phyloP scores from a whole-genome alignment of 2,329 filamentous ascomycete genomes.

The Alternaria sp. region DNA sequence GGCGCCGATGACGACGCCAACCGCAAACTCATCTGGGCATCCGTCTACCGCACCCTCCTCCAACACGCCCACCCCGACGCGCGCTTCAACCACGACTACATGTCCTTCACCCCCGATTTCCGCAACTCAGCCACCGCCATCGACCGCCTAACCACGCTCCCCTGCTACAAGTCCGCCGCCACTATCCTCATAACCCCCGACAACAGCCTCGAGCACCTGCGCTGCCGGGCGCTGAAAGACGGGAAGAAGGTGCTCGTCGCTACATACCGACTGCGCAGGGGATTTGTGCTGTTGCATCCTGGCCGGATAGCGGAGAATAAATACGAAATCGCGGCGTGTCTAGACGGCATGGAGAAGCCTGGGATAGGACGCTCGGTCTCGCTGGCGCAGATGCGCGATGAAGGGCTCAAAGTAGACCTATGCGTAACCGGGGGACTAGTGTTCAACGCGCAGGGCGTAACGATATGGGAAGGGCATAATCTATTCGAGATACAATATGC shows the following conservation, averaged over 20 bases:
- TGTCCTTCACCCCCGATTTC: constrained; percentile 54
- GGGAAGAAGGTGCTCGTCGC: constrained; percentile 52
- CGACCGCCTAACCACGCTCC: constrained; percentile 37
- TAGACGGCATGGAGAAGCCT: constrained; percentile 54
- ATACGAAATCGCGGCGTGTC: constrained; percentile 44
- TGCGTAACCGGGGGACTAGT: constrained; percentile 52
- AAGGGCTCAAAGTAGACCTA: constrained; percentile 40
- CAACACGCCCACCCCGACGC: constrained; percentile 53
- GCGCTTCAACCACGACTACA: constrained; percentile 53
- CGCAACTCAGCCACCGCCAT: constrained; percentile 45
- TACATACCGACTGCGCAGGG: constrained; percentile 51
- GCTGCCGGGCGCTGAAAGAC: constrained; percentile 47
- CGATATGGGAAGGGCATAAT: constrained; percentile 51
- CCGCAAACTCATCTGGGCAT: constrained; percentile 30
- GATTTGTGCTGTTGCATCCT: constrained; percentile 53
- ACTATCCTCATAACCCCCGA: constrained; percentile 53
- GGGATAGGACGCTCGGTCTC: constrained; percentile 44
- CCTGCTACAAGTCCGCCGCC: constrained; percentile 39
- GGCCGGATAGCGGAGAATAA: constrained; percentile 32
- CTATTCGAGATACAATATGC: constrained; percentile 55
- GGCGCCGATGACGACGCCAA: background rate
- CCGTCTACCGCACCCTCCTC: constrained; percentile 47
- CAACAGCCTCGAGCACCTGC: constrained; percentile 53
- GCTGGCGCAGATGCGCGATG: constrained; percentile 45
- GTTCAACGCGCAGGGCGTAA: constrained; percentile 48